These are phyloP conservation scores for Acer campestre DNA, from an alignment of 345 rosid genomes.

Conservation along the genomic window DNA sequence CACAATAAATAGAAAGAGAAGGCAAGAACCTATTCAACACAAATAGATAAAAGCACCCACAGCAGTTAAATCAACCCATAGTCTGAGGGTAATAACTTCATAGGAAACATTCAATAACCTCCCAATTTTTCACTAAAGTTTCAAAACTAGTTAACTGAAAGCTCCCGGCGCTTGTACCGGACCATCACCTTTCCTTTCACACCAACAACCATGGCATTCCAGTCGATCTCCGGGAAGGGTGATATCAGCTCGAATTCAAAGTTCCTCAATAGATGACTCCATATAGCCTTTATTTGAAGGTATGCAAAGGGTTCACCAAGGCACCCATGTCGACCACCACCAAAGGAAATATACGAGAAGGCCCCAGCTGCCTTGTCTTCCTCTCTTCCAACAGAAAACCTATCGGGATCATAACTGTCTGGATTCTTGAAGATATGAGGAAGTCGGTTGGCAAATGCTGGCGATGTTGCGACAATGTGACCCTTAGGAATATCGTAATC, in stretches of 20 bases:
- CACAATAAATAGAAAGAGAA: not conserved
- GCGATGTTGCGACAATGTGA: conserved; percentile 91
- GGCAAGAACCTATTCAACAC: conserved; percentile 8
- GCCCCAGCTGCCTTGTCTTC: conserved; percentile 93
- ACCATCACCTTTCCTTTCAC: conserved; percentile 98
- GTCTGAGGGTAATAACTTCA: not conserved
- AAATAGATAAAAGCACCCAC: conserved; percentile 7
- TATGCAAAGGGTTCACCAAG: conserved; percentile 98
- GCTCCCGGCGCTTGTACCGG: conserved; percentile 67
- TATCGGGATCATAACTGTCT: conserved; percentile 78
- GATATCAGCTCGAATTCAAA: conserved; percentile 86
- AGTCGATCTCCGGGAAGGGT: conserved; percentile 95
- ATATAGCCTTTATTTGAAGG: conserved; percentile 97
- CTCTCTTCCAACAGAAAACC: conserved; percentile 85
- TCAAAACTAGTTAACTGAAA: conserved; percentile 29
- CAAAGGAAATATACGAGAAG: conserved; percentile 88
- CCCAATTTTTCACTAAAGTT: conserved; percentile 3
- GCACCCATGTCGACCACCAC: conserved; percentile 98
- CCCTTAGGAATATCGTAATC: conserved; percentile 93
- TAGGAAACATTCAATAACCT: conserved; percentile 1
- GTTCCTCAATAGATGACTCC: conserved; percentile 96
- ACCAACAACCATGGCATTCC: conserved; percentile 99
- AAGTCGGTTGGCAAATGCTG: conserved; percentile 95
- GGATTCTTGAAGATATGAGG: conserved; percentile 79
- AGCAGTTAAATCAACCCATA: not conserved